Percentiles rank a stretch among this genome's conserved stretches.
phyloP scores from a whole-genome alignment of 2,329 filamentous ascomycete species.

The Fusarium tricinctum region DNA sequence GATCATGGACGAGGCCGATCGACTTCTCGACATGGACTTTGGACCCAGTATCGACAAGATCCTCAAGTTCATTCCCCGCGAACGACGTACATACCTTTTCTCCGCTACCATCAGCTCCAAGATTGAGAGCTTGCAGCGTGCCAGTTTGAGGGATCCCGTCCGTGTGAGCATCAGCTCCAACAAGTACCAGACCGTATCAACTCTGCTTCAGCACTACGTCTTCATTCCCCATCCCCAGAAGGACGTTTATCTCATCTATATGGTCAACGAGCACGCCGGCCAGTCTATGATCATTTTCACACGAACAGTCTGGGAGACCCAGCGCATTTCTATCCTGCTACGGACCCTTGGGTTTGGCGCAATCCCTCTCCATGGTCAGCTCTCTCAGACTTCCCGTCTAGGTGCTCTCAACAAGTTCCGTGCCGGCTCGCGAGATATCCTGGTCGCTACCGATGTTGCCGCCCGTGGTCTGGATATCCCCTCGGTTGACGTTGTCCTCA shows the following conservation, averaged over 20 bases:
- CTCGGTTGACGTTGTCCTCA: slow-evolving; percentile 88
- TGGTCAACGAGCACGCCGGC: slow-evolving; percentile 89
- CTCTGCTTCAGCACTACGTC: slow-evolving; percentile 86
- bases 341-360: slow-evolving; percentile 88
- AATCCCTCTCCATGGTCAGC: slow-evolving; percentile 92
- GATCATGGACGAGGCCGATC: slow-evolving; percentile 95
- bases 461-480: slow-evolving; percentile 94
- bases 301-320: slow-evolving; percentile 90
- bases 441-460: slow-evolving; percentile 95
- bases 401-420: slow-evolving; percentile 94
- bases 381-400: slow-evolving; percentile 88
- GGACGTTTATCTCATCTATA: slow-evolving; percentile 88
- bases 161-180: slow-evolving; percentile 84
- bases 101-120: slow-evolving; percentile 95
- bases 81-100: slow-evolving; percentile 88
- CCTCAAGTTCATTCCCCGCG: slow-evolving; percentile 85
- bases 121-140: slow-evolving; percentile 91
- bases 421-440: slow-evolving; percentile 81
- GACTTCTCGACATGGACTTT: slow-evolving; percentile 93
- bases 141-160: slow-evolving; percentile 86
- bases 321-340: slow-evolving; percentile 85
- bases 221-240: slow-evolving; percentile 91
- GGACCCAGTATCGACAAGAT: slow-evolving; percentile 94
- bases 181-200: slow-evolving; percentile 93
- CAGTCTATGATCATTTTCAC: slow-evolving; percentile 92